A percentile compares a stretch with the other conserved stretches of the same genome.
These are phyloP conservation scores for Trichoderma sp. DNA, from an alignment of 2,329 filamentous ascomycete species.

Conservation along the genomic window DNA sequence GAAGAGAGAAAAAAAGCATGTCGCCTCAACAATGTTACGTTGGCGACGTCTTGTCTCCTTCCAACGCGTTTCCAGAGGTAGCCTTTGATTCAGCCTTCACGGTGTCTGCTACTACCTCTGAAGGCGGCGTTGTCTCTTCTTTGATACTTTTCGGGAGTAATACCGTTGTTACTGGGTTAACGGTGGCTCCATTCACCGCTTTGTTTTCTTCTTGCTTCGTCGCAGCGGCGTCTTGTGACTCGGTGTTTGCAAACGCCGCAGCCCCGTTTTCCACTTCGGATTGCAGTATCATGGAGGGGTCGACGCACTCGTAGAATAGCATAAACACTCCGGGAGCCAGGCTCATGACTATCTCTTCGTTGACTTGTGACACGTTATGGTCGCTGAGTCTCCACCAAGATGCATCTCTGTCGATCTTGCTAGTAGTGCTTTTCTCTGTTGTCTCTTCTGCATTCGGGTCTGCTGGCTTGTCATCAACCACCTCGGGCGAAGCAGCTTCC, in stretches of 20 bases:
- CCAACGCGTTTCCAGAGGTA: not conserved
- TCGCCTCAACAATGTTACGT: not conserved
- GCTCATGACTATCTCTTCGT: slow-evolving; percentile 68
- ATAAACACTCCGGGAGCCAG: slow-evolving; percentile 83
- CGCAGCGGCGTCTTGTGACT: not conserved
- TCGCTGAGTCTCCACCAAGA: slow-evolving; percentile 93
- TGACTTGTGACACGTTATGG: slow-evolving; percentile 72
- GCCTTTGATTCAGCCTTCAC: not conserved
- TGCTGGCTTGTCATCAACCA: slow-evolving; percentile 1
- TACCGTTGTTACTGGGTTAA: not conserved
- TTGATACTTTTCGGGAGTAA: not conserved
- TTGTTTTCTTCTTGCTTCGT: not conserved
- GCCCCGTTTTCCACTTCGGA: slow-evolving; percentile 26
- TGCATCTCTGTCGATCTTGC: slow-evolving; percentile 2
- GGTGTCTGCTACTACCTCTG: not conserved
- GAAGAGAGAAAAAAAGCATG: not conserved
- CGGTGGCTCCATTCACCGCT: not conserved
- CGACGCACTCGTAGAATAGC: slow-evolving; percentile 87
- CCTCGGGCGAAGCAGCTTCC: not conserved
- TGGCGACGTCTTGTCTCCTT: not conserved
- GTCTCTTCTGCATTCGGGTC: not conserved
- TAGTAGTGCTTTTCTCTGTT: not conserved
- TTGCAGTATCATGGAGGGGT: slow-evolving; percentile 47
- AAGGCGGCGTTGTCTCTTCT: not conserved
- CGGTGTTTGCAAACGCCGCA: slow-evolving; percentile 25